phyloP scores from a whole-genome alignment of 345 rosid genomes.

The Excoecaria cochinchinensis region DNA sequence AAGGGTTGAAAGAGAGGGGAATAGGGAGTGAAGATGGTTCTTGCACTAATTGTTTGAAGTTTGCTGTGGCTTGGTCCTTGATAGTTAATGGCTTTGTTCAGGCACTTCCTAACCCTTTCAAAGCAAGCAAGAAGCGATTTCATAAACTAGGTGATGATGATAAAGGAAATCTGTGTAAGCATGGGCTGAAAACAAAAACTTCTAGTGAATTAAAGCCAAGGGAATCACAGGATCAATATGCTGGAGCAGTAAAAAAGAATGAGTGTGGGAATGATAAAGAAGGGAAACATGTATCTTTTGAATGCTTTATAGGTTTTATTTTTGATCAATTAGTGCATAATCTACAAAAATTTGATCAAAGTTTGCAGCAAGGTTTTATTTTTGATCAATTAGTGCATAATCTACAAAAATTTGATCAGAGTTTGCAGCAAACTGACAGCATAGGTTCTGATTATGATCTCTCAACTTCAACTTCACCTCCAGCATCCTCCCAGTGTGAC shows the following conservation, averaged over 20 bases:
- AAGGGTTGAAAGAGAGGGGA: constrained; percentile 37
- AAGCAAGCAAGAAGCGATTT: constrained; percentile 47
- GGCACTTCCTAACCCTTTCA: constrained; percentile 62
- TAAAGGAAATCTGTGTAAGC: constrained; percentile 28
- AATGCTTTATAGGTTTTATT: constrained; percentile 51
- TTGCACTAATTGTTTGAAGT: constrained; percentile 69
- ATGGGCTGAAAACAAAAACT: constrained; percentile 32
- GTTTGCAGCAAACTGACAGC: constrained; percentile 37
- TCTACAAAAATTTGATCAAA: constrained; percentile 67
- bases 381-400: constrained; percentile 57
- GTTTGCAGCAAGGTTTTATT: constrained; percentile 50
- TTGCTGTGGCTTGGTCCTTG: constrained; percentile 71
- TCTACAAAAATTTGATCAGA: constrained; percentile 65
- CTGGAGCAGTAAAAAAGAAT: constrained; percentile 15
- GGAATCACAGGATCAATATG: constrained; percentile 27
- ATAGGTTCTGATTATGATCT: constrained; percentile 21
- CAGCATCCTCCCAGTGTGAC: constrained; percentile 39
- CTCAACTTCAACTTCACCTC: constrained; percentile 28
- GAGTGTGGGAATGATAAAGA: constrained; percentile 29
- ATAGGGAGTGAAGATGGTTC: constrained; percentile 48
- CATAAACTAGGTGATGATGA: constrained; percentile 44
- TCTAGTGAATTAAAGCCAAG: constrained; percentile 27
- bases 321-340: constrained; percentile 58
- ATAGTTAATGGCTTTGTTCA: constrained; percentile 67
- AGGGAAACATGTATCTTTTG: constrained; percentile 43